phyloP scores from a whole-genome alignment of 805 yeast genomes.

The Candida saitoana region DNA sequence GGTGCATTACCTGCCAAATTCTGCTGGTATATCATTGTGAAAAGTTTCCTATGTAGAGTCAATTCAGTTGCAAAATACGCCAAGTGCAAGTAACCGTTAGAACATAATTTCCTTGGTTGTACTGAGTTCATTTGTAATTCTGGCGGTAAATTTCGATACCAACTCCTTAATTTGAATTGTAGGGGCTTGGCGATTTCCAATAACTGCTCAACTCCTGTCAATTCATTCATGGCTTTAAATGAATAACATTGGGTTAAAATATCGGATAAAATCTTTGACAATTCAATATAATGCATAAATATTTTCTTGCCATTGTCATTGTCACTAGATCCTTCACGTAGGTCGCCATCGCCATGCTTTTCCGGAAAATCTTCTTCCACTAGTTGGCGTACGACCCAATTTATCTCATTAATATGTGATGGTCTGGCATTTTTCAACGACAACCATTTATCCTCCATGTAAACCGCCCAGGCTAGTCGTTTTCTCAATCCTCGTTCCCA shows the following conservation, averaged over 20 bases:
- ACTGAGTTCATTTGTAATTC: constrained; percentile 60
- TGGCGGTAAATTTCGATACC: constrained; percentile 72
- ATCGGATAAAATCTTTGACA: constrained; percentile 66
- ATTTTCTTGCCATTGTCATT: constrained; percentile 66
- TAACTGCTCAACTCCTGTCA: constrained; percentile 61
- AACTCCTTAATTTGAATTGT: constrained; percentile 63
- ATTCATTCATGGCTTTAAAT: constrained; percentile 54
- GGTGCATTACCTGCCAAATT: constrained; percentile 27
- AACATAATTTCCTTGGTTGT: constrained; percentile 58
- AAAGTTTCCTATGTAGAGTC: constrained; percentile 75
- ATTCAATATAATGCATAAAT: constrained; percentile 62
- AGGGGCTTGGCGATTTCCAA: constrained; percentile 76
- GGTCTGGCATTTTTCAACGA: constrained; percentile 79
- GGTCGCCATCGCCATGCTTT: constrained; percentile 50
- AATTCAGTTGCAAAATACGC: constrained; percentile 89
- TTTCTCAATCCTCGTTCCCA: constrained; percentile 92
- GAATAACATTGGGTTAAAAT: constrained; percentile 71
- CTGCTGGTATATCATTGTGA: constrained; percentile 47
- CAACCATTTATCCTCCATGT: constrained; percentile 88
- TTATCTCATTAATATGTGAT: constrained; percentile 66
- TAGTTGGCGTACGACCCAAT: constrained; percentile 76
- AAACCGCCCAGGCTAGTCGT: constrained; percentile 94
- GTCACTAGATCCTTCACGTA: constrained; percentile 60
- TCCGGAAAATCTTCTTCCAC: constrained; percentile 78
- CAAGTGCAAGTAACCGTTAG: constrained; percentile 75